Evolutionary conservation across 225 moss, liverwort and hornwort species (phyloP).

Genomic region (Anthoceros angustus): DNA sequence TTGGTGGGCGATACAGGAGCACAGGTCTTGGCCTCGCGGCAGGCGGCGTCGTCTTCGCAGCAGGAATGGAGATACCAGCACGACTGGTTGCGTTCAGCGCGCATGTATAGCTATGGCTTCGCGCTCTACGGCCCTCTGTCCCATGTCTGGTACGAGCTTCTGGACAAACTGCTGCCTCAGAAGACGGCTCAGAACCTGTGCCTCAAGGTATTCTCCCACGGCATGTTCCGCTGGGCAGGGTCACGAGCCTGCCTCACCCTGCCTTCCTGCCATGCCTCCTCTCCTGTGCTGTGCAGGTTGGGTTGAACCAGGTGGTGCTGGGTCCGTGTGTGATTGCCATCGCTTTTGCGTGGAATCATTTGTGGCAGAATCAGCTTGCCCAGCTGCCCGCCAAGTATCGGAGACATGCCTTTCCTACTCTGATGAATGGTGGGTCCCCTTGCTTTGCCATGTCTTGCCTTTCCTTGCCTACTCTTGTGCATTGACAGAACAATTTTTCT

Average conservation of each 20-base stretch:
- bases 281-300: slow-evolving; percentile 26
- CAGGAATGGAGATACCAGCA: slow-evolving; percentile 36
- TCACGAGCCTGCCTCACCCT: background rate
- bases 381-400: slow-evolving; percentile 56
- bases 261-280: background rate
- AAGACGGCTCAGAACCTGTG: slow-evolving; percentile 53
- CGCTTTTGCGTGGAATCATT: slow-evolving; percentile 78
- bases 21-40: slow-evolving; percentile 41
- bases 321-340: slow-evolving; percentile 64
- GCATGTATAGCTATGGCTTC: slow-evolving; percentile 90
- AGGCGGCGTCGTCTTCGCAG: slow-evolving; percentile 7
- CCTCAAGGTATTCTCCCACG: slow-evolving; percentile 21
- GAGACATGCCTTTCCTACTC: slow-evolving; percentile 36
- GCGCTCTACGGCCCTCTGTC: slow-evolving; percentile 76
- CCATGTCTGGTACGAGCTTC: slow-evolving; percentile 68
- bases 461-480: background rate
- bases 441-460: background rate
- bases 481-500: too few species aligned
- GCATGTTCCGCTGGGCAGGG: background rate
- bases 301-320: slow-evolving; percentile 59
- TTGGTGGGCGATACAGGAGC: slow-evolving; percentile 67
- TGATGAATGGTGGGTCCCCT: slow-evolving; percentile 41
- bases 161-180: slow-evolving; percentile 46
- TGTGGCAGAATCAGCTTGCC: slow-evolving; percentile 52
- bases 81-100: slow-evolving; percentile 63